These are phyloP conservation scores for Remersonia thermophila DNA, from an alignment of 2,329 filamentous ascomycete species.

Conservation along the genomic window DNA sequence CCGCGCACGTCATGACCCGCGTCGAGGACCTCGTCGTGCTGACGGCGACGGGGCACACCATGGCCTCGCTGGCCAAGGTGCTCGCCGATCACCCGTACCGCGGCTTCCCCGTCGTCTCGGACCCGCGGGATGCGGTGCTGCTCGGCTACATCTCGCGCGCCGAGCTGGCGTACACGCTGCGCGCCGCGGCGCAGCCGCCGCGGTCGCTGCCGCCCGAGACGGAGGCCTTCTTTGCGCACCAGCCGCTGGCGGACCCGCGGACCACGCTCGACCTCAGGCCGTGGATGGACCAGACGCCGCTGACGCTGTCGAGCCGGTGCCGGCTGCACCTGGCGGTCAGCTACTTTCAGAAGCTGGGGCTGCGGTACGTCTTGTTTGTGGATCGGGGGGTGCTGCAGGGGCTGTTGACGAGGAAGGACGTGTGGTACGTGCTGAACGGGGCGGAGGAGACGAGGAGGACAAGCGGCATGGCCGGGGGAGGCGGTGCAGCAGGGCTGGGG, in stretches of 20 bases:
- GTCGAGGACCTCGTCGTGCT: slow-evolving; percentile 84
- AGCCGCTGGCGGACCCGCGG: slow-evolving; percentile 65
- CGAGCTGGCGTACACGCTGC: slow-evolving; percentile 73
- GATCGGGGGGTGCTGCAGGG: slow-evolving; percentile 74
- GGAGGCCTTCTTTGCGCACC: slow-evolving; percentile 74
- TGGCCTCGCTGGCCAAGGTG: slow-evolving; percentile 58
- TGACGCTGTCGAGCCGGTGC: slow-evolving; percentile 69
- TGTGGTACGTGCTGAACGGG: slow-evolving; percentile 84
- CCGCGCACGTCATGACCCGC: slow-evolving; percentile 82
- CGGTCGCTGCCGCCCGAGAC: slow-evolving; percentile 55
- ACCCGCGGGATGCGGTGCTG: slow-evolving; percentile 63
- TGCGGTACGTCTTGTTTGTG: slow-evolving; percentile 80
- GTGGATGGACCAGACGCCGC: slow-evolving; percentile 98
- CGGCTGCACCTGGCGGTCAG: slow-evolving; percentile 73
- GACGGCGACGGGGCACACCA: slow-evolving; percentile 76
- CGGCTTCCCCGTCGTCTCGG: slow-evolving; percentile 82
- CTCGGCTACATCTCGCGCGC: slow-evolving; percentile 90
- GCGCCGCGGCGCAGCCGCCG: slow-evolving; percentile 42
- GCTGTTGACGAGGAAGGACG: slow-evolving; percentile 90
- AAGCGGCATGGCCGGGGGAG: slow-evolving; percentile 4
- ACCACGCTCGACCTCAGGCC: slow-evolving; percentile 77
- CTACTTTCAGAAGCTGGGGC: slow-evolving; percentile 89
- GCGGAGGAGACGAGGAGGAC: slow-evolving; percentile 47
- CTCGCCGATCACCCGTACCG: slow-evolving; percentile 67
- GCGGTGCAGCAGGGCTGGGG: not conserved